Evolutionary conservation across 805 yeast genomes (phyloP), one percentile per base, ranked within the genome.

Genomic region (Dipodascopsis uninucleata): DNA sequence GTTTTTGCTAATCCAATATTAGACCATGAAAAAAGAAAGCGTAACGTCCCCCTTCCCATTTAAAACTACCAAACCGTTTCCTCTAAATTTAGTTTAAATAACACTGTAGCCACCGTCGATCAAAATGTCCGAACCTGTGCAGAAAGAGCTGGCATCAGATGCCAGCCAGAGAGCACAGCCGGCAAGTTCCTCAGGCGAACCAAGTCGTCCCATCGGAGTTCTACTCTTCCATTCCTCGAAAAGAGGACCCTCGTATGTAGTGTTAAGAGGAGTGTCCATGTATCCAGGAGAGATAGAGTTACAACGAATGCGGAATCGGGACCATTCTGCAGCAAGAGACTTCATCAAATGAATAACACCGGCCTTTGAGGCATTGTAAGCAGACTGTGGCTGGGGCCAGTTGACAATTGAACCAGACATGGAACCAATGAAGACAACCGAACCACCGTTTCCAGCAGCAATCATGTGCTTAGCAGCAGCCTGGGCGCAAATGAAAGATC

Each of bases 301-400:
- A 58, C 79, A 81, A 57, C 85, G 71, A 58, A 78, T 79, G 62
- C 73, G 73, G 70, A 75, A 75, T 48, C 76, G 77, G 41, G 85
- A 85, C 85, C 85, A 79, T 65, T 79, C 85, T 49, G 81, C 79
- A 25, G 85, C 83, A 55, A 79, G 72, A n/a, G 83, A 77, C 63
- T 77, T 71, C 58, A 72, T 78, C 65, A 80, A 71, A 65, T 80
- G 85, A 53, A 75, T 74, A 29, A 80, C 85, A 48, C 79, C 85
- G 25, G 85, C 85, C 71, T 80, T 79, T 58, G 83, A 76, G 69
- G 81, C 82, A 67, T 80, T 80, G 71, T 79, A 80, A 62, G 82
- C 80, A 51, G 73, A 66, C 65, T 79, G 85, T 9, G 83, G 83
- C 66, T 79, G 84, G 32, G 85, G 85, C 72, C 79, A 80, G 69